phyloP scores from a whole-genome alignment of 768 basidiomycete species.

The Leucocoprinus sp. region DNA sequence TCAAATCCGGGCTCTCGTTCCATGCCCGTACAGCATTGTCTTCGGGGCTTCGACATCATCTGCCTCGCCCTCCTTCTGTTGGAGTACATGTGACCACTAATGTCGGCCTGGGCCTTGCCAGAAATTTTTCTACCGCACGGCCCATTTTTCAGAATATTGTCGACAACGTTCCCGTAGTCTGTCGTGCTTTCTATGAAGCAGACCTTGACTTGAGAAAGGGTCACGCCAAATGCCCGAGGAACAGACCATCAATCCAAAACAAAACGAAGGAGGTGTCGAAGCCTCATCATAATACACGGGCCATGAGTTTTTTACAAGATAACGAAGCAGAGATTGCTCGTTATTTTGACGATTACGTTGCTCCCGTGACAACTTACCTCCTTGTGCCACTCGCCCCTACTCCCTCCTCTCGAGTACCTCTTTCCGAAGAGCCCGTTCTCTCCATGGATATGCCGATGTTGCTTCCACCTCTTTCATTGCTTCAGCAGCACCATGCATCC shows the following conservation, averaged over 20 bases:
- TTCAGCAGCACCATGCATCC: conserved; percentile 43
- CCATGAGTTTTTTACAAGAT: conserved; percentile 14
- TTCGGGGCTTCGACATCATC: conserved; percentile 22
- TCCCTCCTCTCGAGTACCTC: conserved; percentile 56
- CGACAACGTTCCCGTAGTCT: conserved; percentile 72
- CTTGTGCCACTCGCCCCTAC: conserved; percentile 74
- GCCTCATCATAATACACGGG: conserved; percentile 12
- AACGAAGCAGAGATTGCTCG: conserved; percentile 35
- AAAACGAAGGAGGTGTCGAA: conserved; percentile 16
- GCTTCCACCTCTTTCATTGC: conserved; percentile 42
- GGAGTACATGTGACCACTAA: conserved; percentile 44
- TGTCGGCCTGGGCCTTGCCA: conserved; percentile 67
- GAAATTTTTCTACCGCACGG: conserved; percentile 66
- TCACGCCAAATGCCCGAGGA: conserved; percentile 10
- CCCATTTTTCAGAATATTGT: conserved; percentile 76
- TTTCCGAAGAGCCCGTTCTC: conserved; percentile 26
- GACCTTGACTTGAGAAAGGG: conserved; percentile 50
- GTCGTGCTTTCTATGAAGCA: conserved; percentile 65
- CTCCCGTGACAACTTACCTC: conserved; percentile 53
- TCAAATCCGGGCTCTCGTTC: conserved; percentile 50
- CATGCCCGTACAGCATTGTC: conserved; percentile 43
- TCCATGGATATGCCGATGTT: conserved; percentile 13
- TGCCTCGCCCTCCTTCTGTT: conserved; percentile 47
- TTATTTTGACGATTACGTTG: conserved; percentile 45
- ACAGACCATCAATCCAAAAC: conserved; percentile 5